A percentile compares a stretch with the other conserved stretches of the same genome.
These are phyloP conservation scores for Heimioporus punctisporus DNA, from an alignment of 1,284 basidiomycete genomes.

Conservation along the genomic window DNA sequence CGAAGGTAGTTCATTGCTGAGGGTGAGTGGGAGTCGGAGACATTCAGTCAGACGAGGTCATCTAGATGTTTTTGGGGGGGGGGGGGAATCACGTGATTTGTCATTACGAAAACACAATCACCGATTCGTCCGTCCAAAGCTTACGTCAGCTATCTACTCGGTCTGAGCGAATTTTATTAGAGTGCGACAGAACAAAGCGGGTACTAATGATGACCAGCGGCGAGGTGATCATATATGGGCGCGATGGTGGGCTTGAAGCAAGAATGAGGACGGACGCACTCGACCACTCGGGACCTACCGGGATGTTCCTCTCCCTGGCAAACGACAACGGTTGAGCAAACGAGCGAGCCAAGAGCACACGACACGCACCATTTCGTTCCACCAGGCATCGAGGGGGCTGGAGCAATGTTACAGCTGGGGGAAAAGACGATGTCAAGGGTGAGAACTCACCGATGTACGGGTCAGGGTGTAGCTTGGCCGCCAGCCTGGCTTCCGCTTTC, in stretches of 20 bases:
- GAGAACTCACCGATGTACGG: slow-evolving; percentile 80
- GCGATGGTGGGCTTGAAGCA: slow-evolving; percentile 18
- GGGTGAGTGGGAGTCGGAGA: neutral
- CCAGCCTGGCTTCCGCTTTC: slow-evolving; percentile 81
- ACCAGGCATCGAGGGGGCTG: slow-evolving; percentile 78
- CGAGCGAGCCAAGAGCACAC: neutral
- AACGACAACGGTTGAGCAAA: slow-evolving; percentile 15
- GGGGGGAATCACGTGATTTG: no score
- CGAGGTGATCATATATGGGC: slow-evolving; percentile 34
- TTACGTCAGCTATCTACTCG: no score
- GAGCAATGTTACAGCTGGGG: neutral
- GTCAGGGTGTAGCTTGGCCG: slow-evolving; percentile 79
- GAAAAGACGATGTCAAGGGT: neutral
- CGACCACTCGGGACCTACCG: slow-evolving; percentile 46
- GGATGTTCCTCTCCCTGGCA: slow-evolving; percentile 71
- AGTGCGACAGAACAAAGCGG: no score
- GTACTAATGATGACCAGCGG: slow-evolving; percentile 33
- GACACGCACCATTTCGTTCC: slow-evolving; percentile 86
- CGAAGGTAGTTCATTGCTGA: slow-evolving; percentile 74
- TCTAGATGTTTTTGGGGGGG: no score
- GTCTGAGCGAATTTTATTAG: no score
- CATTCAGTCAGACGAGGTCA: no score
- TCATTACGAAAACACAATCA: slow-evolving; percentile 2
- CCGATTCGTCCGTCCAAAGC: no score
- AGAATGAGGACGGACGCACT: neutral